Percentiles rank a stretch among this genome's conserved stretches.
phyloP scores from a whole-genome alignment of 2,329 filamentous ascomycete genomes.

The Penicillium sp. region DNA sequence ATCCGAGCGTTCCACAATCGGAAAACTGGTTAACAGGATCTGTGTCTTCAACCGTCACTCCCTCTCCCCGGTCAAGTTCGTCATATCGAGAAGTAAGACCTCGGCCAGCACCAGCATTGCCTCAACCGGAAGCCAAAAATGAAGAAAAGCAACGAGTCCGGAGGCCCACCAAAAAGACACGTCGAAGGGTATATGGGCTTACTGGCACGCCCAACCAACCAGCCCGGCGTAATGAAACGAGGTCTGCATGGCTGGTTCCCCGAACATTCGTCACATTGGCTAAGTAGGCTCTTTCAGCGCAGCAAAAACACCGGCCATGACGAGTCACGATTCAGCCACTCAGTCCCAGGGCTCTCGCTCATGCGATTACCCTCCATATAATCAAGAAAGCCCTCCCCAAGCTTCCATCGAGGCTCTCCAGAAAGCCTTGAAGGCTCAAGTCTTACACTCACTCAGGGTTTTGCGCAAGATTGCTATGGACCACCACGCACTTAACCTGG shows the following conservation, averaged over 20 bases:
- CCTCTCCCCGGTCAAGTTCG: not conserved
- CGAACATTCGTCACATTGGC: not conserved
- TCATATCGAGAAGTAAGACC: not conserved
- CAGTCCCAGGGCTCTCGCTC: not conserved
- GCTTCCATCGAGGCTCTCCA: not conserved
- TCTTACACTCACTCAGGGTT: not conserved
- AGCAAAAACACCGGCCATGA: not conserved
- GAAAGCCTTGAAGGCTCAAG: not conserved
- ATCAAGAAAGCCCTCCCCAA: not conserved
- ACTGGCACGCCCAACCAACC: not conserved
- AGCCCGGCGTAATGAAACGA: not conserved
- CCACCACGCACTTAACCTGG: not conserved
- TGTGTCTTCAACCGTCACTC: not conserved
- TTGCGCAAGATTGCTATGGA: not conserved
- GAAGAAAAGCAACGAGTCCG: not conserved
- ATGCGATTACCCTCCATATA: not conserved
- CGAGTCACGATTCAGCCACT: not conserved
- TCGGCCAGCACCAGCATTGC: not conserved
- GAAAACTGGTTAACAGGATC: not conserved
- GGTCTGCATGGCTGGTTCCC: not conserved
- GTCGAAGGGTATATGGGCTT: not conserved
- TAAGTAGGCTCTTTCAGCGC: not conserved
- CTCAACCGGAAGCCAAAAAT: not conserved
- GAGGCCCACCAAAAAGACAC: not conserved
- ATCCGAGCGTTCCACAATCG: not conserved